Conservation (phyloP, 2,329 filamentous ascomycete genomes). For the Ramularia endophylla region DNA sequence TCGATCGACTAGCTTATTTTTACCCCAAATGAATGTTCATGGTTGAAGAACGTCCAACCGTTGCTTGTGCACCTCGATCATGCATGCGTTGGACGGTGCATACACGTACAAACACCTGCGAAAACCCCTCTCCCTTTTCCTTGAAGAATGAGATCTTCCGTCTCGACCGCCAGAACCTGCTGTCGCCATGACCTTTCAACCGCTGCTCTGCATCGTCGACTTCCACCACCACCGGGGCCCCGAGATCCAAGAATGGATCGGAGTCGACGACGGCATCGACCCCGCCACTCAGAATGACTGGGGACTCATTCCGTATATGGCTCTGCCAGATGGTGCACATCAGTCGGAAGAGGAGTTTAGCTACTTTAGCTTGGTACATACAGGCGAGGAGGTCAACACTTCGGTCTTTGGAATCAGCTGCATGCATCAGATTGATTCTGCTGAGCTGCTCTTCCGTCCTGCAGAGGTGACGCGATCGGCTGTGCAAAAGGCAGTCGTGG, state of each 20-base stretch:
- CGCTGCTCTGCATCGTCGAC: slow-evolving; percentile 48
- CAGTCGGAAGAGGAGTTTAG: slow-evolving; percentile 95
- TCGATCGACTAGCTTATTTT: no score
- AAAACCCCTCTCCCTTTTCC: no score
- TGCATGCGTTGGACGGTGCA: no score
- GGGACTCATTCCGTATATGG: slow-evolving; percentile 92
- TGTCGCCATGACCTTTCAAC: slow-evolving; percentile 31
- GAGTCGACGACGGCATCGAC: slow-evolving; percentile 65
- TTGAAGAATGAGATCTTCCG: no score
- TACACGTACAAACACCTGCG: no score
- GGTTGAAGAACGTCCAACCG: no score
- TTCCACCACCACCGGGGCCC: slow-evolving; percentile 62
- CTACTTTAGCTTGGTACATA: slow-evolving; percentile 76
- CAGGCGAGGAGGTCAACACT: slow-evolving; percentile 34
- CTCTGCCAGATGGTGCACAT: slow-evolving; percentile 90
- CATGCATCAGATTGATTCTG: slow-evolving; percentile 82
- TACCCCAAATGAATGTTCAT: no score
- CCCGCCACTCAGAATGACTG: slow-evolving; percentile 82
- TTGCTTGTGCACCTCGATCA: no score
- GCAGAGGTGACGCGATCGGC: slow-evolving; percentile 93
- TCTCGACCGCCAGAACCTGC: no score
- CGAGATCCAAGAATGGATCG: slow-evolving; percentile 91
- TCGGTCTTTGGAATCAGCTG: slow-evolving; percentile 91
- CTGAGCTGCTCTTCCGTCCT: slow-evolving; percentile 68
- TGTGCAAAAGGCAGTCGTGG: slow-evolving; percentile 96